Percentiles rank a stretch among this genome's conserved stretches.
phyloP scores from a whole-genome alignment of 2,329 filamentous ascomycete genomes.

The Calonectria honghensis region DNA sequence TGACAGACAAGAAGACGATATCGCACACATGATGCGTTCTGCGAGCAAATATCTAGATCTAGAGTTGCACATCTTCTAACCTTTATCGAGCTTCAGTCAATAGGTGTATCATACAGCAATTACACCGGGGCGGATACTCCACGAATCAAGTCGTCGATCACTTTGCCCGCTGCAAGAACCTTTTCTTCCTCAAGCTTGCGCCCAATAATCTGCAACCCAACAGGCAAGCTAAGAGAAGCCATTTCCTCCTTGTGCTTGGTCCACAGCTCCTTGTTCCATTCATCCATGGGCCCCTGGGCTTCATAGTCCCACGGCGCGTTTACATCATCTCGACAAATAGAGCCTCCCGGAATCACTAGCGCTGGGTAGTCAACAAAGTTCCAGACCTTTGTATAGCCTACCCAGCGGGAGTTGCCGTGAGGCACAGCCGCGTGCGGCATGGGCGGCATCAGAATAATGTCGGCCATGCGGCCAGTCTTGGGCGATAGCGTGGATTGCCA shows the following conservation, averaged over 20 bases:
- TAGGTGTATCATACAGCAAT: not conserved
- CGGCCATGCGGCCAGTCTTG: slow-evolving; percentile 67
- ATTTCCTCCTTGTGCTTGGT: slow-evolving; percentile 39
- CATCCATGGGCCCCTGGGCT: slow-evolving; percentile 39
- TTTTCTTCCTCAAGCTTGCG: slow-evolving; percentile 73
- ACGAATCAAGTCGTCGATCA: slow-evolving; percentile 34
- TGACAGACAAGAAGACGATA: not conserved
- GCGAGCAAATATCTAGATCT: not conserved
- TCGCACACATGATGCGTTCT: not conserved
- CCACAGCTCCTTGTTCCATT: slow-evolving; percentile 48
- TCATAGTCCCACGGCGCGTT: slow-evolving; percentile 53
- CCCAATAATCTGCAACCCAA: slow-evolving; percentile 73
- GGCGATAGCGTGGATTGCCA: slow-evolving; percentile 70
- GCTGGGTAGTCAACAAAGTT: slow-evolving; percentile 57
- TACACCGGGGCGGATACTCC: too few relatives aligned
- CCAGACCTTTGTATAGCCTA: slow-evolving; percentile 64
- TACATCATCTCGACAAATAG: slow-evolving; percentile 64
- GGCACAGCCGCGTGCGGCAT: slow-evolving; percentile 77
- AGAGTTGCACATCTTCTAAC: not conserved
- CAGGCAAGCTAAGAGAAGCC: slow-evolving; percentile 58
- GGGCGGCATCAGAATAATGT: slow-evolving; percentile 74
- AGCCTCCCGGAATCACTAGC: slow-evolving; percentile 53
- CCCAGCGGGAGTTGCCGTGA: slow-evolving; percentile 64
- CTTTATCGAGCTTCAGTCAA: not conserved
- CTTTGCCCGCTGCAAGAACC: slow-evolving; percentile 59